These are phyloP conservation scores for Xylariaceae sp. DNA, from an alignment of 2,329 filamentous ascomycete species.

Conservation along the genomic window DNA sequence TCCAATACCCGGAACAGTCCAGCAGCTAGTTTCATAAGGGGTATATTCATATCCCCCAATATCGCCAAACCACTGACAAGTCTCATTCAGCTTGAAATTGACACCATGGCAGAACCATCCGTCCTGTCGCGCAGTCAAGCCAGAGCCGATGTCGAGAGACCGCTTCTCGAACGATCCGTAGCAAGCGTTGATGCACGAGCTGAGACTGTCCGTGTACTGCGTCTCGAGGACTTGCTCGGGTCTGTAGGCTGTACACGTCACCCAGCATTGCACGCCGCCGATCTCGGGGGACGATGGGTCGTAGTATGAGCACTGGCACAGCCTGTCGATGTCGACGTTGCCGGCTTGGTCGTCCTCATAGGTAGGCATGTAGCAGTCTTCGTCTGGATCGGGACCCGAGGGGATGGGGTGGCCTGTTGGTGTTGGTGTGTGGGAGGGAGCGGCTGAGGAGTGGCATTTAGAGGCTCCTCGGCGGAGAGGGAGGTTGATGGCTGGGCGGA, in stretches of 20 bases:
- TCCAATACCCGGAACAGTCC: background rate
- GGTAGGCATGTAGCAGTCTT: background rate
- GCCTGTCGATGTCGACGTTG: background rate
- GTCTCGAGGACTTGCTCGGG: background rate
- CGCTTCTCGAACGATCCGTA: conserved; percentile 5
- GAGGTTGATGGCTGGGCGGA: background rate
- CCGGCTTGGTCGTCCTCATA: background rate
- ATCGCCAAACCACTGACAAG: conserved; percentile 5
- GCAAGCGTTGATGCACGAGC: background rate
- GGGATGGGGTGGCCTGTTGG: background rate
- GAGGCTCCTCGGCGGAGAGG: background rate
- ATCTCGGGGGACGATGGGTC: background rate
- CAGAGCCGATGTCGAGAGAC: background rate
- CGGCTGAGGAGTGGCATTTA: background rate
- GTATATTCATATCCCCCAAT: conserved; percentile 2
- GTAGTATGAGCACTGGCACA: background rate
- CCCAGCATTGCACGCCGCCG: background rate
- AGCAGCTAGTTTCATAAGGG: conserved; percentile 1
- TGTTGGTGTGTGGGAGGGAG: background rate
- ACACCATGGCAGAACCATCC: conserved; percentile 10
- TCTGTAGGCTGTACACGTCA: background rate
- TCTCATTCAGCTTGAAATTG: conserved; percentile 6
- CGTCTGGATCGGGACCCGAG: background rate
- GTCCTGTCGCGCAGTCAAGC: background rate
- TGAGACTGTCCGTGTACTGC: background rate